Evolutionary conservation across 2,329 filamentous ascomycete species (phyloP).

Genomic region (Ophiostoma sp.): DNA sequence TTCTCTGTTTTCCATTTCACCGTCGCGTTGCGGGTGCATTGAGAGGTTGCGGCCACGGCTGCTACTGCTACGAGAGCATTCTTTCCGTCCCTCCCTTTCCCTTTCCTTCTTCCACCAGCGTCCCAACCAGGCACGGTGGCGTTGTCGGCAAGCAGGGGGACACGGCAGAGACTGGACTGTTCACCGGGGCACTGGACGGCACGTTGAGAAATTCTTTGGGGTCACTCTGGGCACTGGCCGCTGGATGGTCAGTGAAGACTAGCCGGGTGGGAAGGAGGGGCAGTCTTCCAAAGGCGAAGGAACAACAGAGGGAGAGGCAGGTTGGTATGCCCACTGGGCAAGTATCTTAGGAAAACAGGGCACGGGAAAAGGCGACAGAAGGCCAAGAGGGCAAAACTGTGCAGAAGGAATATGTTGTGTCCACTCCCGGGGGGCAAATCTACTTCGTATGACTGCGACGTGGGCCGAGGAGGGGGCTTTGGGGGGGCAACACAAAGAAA

Average conservation of each 20-base stretch:
- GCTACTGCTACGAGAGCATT: slow-evolving; percentile 17
- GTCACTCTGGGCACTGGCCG: neutral
- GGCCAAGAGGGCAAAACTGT: neutral
- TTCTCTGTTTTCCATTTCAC: neutral
- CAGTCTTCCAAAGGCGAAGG: neutral
- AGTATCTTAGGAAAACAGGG: neutral
- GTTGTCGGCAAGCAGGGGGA: neutral
- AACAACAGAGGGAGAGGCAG: neutral
- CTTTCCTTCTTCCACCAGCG: neutral
- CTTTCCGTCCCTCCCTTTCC: neutral
- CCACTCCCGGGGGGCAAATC: neutral
- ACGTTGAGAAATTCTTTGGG: neutral
- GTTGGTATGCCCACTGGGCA: neutral
- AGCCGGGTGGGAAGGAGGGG: neutral
- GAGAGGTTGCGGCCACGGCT: slow-evolving; percentile 4
- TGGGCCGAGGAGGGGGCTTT: neutral
- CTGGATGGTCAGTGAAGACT: neutral
- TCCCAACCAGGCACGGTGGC: neutral
- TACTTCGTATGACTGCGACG: slow-evolving; percentile 12
- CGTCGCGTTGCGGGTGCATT: slow-evolving; percentile 6
- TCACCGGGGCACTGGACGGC: neutral
- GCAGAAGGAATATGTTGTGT: neutral
- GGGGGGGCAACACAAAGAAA: neutral
- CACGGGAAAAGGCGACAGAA: neutral
- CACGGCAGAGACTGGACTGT: slow-evolving; percentile 4